Evolutionary conservation across 176 grass and related monocot species (phyloP).

Genomic region (Dactylis glomerata): DNA sequence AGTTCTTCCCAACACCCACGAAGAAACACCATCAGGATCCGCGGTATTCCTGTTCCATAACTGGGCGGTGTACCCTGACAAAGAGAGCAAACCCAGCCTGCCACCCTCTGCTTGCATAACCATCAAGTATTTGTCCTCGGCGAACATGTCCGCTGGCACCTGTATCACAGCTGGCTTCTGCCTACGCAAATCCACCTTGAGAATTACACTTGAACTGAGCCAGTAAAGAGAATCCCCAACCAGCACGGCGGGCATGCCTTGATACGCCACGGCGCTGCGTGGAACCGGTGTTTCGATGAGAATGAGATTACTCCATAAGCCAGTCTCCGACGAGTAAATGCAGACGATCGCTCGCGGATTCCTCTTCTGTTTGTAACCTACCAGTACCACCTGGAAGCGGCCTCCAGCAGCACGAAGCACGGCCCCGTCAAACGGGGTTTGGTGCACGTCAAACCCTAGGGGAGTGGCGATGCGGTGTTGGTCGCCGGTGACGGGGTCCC

Average conservation of each 20-base stretch:
- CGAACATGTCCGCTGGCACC: background rate
- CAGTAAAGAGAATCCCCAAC: background rate
- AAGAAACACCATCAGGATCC: background rate
- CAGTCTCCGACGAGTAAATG: background rate
- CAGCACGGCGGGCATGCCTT: background rate
- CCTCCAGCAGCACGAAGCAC: background rate
- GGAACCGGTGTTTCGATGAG: background rate
- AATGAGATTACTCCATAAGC: background rate
- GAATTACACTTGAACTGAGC: background rate
- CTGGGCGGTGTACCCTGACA: background rate
- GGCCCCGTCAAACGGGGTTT: background rate
- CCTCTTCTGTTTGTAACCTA: background rate
- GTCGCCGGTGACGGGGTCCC: background rate
- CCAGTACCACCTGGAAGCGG: background rate
- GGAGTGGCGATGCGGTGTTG: background rate
- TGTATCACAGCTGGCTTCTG: background rate
- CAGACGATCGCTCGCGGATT: background rate
- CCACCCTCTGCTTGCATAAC: background rate
- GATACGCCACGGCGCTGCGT: background rate
- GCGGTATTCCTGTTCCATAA: background rate
- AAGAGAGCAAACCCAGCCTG: background rate
- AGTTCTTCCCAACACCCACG: background rate
- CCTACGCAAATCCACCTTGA: background rate
- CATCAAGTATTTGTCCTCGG: background rate
- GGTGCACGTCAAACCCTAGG: background rate